A percentile compares a stretch with the other conserved stretches of the same genome.
Conservation (phyloP, 192 early-diverging fungal species). For the Geranomyces variabilis region DNA sequence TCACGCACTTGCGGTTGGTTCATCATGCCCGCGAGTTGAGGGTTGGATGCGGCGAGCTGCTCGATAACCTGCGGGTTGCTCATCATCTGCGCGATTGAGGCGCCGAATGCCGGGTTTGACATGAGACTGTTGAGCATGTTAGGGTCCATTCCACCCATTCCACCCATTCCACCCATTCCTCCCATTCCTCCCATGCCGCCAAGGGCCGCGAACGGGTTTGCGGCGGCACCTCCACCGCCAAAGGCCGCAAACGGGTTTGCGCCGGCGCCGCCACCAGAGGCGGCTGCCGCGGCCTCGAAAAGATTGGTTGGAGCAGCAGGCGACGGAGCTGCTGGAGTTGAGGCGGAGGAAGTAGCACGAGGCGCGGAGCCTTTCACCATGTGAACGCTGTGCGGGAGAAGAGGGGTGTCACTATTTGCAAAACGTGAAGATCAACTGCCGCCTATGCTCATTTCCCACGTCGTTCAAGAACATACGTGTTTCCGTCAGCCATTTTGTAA, state of each 20-base stretch:
- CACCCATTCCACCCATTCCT: constrained; percentile 54
- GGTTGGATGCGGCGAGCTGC: constrained; percentile 80
- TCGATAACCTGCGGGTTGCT: constrained; percentile 87
- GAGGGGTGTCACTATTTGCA: not conserved
- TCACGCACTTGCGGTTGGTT: constrained; percentile 80
- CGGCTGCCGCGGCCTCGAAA: constrained; percentile 40
- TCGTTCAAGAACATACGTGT: constrained; percentile 56
- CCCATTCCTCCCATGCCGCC: constrained; percentile 43
- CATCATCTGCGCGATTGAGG: constrained; percentile 79
- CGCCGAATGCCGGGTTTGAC: constrained; percentile 81
- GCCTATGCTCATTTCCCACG: no score
- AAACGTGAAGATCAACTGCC: not conserved
- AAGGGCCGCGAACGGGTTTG: constrained; percentile 30
- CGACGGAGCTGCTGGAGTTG: constrained; percentile 44
- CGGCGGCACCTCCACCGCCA: constrained; percentile 27
- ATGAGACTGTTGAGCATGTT: constrained; percentile 65
- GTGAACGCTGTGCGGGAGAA: constrained; percentile 63
- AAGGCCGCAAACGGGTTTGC: constrained; percentile 37
- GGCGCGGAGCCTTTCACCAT: constrained; percentile 74
- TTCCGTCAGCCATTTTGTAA: constrained; percentile 85
- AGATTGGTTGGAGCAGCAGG: constrained; percentile 39
- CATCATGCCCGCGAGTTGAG: constrained; percentile 72
- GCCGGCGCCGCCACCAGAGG: constrained; percentile 38
- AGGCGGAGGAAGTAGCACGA: constrained; percentile 27
- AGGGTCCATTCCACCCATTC: constrained; percentile 53